phyloP scores from a whole-genome alignment of 1,139 yeast species.

The Yamadazyma buinensis region DNA sequence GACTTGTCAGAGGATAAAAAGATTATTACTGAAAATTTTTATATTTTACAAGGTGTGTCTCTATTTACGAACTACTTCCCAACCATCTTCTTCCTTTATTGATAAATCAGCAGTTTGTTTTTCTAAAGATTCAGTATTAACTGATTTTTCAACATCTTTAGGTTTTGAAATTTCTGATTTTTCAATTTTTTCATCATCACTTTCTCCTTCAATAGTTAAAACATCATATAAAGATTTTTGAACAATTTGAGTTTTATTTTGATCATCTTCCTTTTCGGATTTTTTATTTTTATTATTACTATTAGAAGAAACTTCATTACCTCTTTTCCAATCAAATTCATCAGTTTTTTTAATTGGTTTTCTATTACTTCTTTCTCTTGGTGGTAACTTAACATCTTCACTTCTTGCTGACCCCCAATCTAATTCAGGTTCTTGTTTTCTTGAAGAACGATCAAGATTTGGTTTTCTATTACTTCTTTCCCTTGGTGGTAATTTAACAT shows the following conservation, averaged over 20 bases:
- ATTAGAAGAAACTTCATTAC: conserved; percentile 12
- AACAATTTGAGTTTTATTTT: conserved; percentile 38
- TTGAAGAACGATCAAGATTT: conserved; percentile 27
- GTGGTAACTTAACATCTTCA: conserved; percentile 25
- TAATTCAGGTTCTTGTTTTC: conserved; percentile 43
- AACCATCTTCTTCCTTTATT: conserved; percentile 35
- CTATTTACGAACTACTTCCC: conserved; percentile 60
- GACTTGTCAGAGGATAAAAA: too few species aligned
- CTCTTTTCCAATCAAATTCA: conserved; percentile 60
- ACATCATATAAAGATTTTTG: conserved; percentile 64
- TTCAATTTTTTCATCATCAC: conserved; percentile 49
- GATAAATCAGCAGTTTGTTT: conserved; percentile 43
- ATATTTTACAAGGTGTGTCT: conserved; percentile 8
- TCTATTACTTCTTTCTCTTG: conserved; percentile 19
- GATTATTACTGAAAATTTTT: too few species aligned
- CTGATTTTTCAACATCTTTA: conserved; percentile 1
- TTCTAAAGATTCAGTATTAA: conserved; percentile 24
- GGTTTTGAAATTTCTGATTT: conserved; percentile 12
- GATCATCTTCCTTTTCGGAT: conserved; percentile 18
- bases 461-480: conserved; percentile 28
- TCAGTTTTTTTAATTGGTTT: conserved; percentile 46
- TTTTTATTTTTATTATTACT: conserved; percentile 8
- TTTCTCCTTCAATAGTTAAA: conserved; percentile 55
- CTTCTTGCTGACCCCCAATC: conserved; percentile 52
- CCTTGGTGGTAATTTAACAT: conserved; percentile 33